Base-by-base conservation (phyloP, 1,284 basidiomycete genomes). In the Naganishia albida region DNA sequence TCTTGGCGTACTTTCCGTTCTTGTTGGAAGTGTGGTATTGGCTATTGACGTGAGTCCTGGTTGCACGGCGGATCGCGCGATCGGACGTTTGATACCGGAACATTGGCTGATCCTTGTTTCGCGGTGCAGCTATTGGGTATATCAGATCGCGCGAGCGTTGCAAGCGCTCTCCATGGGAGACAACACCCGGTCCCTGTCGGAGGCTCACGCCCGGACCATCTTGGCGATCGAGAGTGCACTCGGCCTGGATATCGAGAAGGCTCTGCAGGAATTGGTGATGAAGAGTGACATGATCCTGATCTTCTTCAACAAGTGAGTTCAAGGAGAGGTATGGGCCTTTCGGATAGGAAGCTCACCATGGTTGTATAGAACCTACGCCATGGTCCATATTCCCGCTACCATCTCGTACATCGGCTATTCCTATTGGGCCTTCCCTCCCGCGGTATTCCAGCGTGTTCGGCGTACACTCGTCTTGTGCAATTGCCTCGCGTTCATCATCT, bases 321-420 rank as follows among this genome's bases (percentile, higher is more conserved):
- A 38, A 30, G 38, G 2, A 15, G 4, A n/a, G 34, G 34, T 34
- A 4, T 10, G 34, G 34, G 28, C 16, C 8, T 50, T 25, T 59
- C 13, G 16, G 30, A 20, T 18, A 8, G 40, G n/a, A 23, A 7
- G 25, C 52, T 38, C 43, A 26, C 42, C 42, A 23, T 52, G n/a
- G 2, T 34, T 30, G n/a, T 43, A n/a, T 60, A 74, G 74, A 64
- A 75, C 75, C 28, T 78, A 78, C 69, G 74, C 77, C 20, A 77
- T 77, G 74, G 75, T 78, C 28, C 76, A 77, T 64, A 77, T 78
- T 48, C 77, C 77, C 20, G 77, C 76, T 2, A 78, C 76, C 6
- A 77, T 78, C 66, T 69, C 71, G 39, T 78, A 76, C 70, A 73
- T 78, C 65, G 75, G 66, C 23, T 77, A 76, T 63, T 72, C 73